phyloP scores from a whole-genome alignment of 2,329 filamentous ascomycete genomes.

The Apiospora rasikravindrae region DNA sequence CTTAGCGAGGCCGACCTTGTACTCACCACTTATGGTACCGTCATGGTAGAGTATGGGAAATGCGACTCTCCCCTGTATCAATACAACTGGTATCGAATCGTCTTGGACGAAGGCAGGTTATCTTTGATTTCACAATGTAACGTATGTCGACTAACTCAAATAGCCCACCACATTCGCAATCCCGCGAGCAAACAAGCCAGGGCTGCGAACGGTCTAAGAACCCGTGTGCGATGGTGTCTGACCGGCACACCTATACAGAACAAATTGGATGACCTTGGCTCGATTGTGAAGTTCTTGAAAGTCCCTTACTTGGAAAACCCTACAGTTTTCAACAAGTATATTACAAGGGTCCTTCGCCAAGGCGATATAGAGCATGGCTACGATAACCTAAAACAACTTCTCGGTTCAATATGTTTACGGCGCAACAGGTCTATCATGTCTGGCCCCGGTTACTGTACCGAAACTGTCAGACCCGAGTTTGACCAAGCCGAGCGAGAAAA shows the following conservation, averaged over 20 bases:
- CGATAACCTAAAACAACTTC: background rate
- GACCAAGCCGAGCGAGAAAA: background rate
- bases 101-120: conserved; percentile 18
- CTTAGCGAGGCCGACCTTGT: background rate
- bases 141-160: background rate
- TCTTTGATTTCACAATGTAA: background rate
- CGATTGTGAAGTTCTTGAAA: background rate
- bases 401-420: background rate
- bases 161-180: conserved; percentile 9
- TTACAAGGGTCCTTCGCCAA: background rate
- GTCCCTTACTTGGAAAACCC: background rate
- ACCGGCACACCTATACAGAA: conserved; percentile 8
- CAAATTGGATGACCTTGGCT: background rate
- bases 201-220: background rate
- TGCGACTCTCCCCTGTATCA: background rate
- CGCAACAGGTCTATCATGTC: background rate
- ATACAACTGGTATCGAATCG: conserved; percentile 5
- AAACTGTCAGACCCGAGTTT: background rate
- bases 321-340: background rate
- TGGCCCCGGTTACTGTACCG: background rate
- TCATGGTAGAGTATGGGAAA: background rate
- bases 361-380: background rate
- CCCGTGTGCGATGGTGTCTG: background rate
- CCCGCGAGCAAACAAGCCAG: background rate
- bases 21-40: conserved; percentile 16